Evolutionary conservation across 805 yeast species (phyloP), one percentile per base, ranked within the genome.

Genomic region (Cyberlindnera nakhonratchasimensis): DNA sequence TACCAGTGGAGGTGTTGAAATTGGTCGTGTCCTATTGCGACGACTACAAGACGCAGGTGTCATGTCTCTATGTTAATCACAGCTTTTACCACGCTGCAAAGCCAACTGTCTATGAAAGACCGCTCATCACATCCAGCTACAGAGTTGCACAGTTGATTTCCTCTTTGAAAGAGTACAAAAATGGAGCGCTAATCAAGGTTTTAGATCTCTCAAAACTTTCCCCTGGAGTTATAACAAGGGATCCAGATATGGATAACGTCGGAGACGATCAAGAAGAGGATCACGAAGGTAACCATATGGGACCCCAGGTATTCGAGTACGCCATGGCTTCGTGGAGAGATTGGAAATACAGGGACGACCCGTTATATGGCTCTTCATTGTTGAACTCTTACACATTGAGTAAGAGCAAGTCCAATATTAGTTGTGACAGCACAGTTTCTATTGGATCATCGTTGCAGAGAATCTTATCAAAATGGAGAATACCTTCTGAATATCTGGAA

Each of bases 291-390:
- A 37, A 42, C 8, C 39, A 29, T 29, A 43, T 39, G 10, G 43
- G 44, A 16, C 36, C 40, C 3, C 43, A 42, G 7, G 52, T 42
- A 26, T 25, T 48, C 32, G 58, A 54, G 40, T 60, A 62, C 31
- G 74, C 80, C 2, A 63, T 75, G 38, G 96, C 96, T 0, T 83
- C 91, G 9, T 88, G 96, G 96, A 72, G 96, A 58, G 96, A 88
- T 60, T 88, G 96, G 95, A 83, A 86, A 55, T 82, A 74, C 54
- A 73, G 86, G 47, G 75, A 74, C 39, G 89, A 83, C 61, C 86
- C 91, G 1, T 59, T 85, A 26, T 82, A 82, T 55, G 69, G 74
- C 1, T 59, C 70, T 4, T 52, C 62, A 6, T 39, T 61, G 38
- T 47, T 66, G 48, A 66, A 59, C 50, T 59, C 67, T 1, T 56